phyloP scores from a whole-genome alignment of 371 early-diverging fungal species.

The Fennellomyces sp. region DNA sequence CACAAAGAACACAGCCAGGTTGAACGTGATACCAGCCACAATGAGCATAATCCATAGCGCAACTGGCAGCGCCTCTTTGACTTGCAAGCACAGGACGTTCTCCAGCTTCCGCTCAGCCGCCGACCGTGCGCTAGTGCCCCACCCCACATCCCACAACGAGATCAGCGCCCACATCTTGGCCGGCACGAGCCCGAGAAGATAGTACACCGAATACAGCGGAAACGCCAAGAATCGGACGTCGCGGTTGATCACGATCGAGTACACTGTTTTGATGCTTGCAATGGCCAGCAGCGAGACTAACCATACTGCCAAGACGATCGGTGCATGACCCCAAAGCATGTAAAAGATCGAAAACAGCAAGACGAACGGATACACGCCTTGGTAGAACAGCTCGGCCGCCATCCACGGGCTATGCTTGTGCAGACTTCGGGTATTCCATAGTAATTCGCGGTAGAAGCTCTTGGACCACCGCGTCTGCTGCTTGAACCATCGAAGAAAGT shows the following conservation, averaged over 20 bases:
- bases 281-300: constrained; percentile 46
- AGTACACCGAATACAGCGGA: constrained; percentile 56
- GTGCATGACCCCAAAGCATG: constrained; percentile 39
- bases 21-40: constrained; percentile 36
- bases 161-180: constrained; percentile 63
- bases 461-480: constrained; percentile 75
- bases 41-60: constrained; percentile 34
- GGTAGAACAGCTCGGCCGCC: constrained; percentile 66
- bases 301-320: constrained; percentile 51
- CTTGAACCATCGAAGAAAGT: constrained; percentile 65
- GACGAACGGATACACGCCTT: constrained; percentile 68
- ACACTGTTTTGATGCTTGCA: constrained; percentile 53
- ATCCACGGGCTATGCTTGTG: constrained; percentile 71
- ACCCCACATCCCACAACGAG: constrained; percentile 62
- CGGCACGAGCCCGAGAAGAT: constrained; percentile 59
- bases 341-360: constrained; percentile 57
- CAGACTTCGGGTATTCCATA: constrained; percentile 57
- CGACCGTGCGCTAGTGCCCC: constrained; percentile 60
- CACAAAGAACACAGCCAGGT: constrained; percentile 26
- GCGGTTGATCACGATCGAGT: constrained; percentile 39
- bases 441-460: constrained; percentile 67
- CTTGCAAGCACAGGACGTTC: constrained; percentile 25
- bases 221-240: constrained; percentile 51
- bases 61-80: constrained; percentile 49
- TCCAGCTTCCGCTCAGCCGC: constrained; percentile 46